Conservation (phyloP, 805 yeast species). For the Candida andamanensis region DNA sequence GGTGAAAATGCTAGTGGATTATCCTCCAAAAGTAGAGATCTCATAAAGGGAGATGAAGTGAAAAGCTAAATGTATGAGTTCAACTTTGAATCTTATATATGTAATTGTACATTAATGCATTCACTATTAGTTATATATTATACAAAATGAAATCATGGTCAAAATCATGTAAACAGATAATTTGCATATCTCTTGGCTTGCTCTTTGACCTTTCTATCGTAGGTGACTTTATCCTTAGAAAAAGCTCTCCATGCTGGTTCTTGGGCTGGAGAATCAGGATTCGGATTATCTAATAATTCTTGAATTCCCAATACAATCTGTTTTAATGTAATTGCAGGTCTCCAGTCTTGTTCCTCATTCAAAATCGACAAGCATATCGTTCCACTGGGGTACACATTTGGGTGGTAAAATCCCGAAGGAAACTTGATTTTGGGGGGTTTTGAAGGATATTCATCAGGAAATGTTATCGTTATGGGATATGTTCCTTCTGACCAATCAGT, state of each 20-base stretch:
- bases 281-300: constrained; percentile 83
- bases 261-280: constrained; percentile 95
- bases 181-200: constrained; percentile 72
- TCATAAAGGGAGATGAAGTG: constrained; percentile 35
- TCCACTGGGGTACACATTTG: constrained; percentile 96
- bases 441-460: constrained; percentile 91
- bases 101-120: not conserved
- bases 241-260: constrained; percentile 93
- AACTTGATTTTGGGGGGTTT: constrained; percentile 94
- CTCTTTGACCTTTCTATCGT: constrained; percentile 71
- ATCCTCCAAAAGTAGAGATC: constrained; percentile 43
- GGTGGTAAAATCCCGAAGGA: constrained; percentile 90
- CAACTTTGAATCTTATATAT: too few relatives aligned
- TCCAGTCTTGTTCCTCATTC: constrained; percentile 96
- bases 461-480: constrained; percentile 74
- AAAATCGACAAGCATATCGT: constrained; percentile 89
- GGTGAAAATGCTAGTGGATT: constrained; percentile 44
- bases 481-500: constrained; percentile 91
- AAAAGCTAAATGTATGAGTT: too few relatives aligned
- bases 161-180: constrained; percentile 7
- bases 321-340: constrained; percentile 90
- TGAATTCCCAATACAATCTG: constrained; percentile 90
- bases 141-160: too few relatives aligned
- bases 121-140: too few relatives aligned
- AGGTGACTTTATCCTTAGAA: constrained; percentile 59